Base-by-base conservation (phyloP, 1,139 yeast species). In the Candida tropicalis region DNA sequence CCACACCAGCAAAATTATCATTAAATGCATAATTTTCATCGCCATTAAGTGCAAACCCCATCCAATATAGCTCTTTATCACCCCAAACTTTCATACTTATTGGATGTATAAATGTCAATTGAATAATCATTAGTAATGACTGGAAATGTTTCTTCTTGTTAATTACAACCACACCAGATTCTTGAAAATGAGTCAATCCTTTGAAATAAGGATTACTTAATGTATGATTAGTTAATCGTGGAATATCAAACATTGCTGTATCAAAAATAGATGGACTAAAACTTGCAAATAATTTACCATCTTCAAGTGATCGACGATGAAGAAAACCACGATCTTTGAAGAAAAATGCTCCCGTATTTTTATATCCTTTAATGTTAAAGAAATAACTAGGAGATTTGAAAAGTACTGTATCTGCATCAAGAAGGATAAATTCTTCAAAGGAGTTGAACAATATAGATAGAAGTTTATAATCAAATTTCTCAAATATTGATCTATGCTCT, bases 11-110 rank as follows among this genome's bases (percentile, higher is more conserved):
- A 28, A 44, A 42, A 43, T 46, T 52, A 35, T 55, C 49, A 48
- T 66, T 66, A 46, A 66, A 66, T 12, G 55, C 56, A 43, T 52
- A 66, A n/a, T 53, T 51, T 47, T 66, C 70, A 46, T 66, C 70
- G 5, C 73, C 73, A 43, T 58, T 58, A 5, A 56, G 51, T 1
- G 63, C 62, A 50, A 66, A 63, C 12, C 65, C 70, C 10, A 67
- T 42, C 68, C 70, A 67, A 40, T 65, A 65, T 10, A 66, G 47
- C 46, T 67, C 73, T 44, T 66, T 66, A 48, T 66, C 73, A 8
- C 70, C 70, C 46, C 62, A 63, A 12, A 58, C 56, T 46, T 68
- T 55, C 5, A 47, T 42, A 7, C 52, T 48, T 2, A 60, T 63
- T 1, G 69, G 62, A 15, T 48, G 42, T 32, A 56, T 55, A 44